Base-by-base conservation (phyloP, 1,284 basidiomycete species). In the Ustilago sp. region DNA sequence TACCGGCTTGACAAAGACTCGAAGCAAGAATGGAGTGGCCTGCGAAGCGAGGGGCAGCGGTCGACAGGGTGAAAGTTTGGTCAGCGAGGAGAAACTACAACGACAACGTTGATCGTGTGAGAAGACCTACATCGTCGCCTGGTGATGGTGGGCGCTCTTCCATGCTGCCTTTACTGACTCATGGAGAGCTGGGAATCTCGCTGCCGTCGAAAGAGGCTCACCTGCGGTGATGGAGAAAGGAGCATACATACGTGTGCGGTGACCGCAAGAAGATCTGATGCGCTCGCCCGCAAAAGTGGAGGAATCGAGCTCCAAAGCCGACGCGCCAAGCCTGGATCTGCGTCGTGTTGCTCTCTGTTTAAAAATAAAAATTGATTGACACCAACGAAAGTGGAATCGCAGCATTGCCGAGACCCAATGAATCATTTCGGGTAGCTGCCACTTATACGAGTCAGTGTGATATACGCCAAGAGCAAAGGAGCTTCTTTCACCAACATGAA, bases 11-110 rank as follows among this genome's bases (percentile, higher is more conserved):
- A 70, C 67, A 17, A 34, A 73, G 36, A 72, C 63, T 15, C 64
- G 60, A 5, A 76, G 47, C 35, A 76, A 28, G 56, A 79, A 76
- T 0, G 76, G 76, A 15, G 76, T 78, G 15, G 72, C 76, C 75
- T 77, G 62, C 12, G 11, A 35, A 4, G 39, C 9, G 28, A 31
- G 15, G 48, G 28, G 11, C 35, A 39, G 31, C 38, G n/a, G 53
- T 7, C 23, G 23, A 28, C 3, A 28, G 23, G 23, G 23, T 3
- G 23, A 23, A 23, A 12, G 34, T 41, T 31, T 36, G 8, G 35
- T 56, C 54, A 54, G 43, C 11, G 12, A 15, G 17, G 13, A 23
- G 47, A 51, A 23, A 12, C 34, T n/a, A 11, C 19, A 28, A 34
- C 8, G 15, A 23, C n/a, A 38, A 8, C 0, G n/a, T 23, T 23